Evolutionary conservation across 1,284 basidiomycete genomes (phyloP).

Genomic region (Cryptococcus amylolentus): DNA sequence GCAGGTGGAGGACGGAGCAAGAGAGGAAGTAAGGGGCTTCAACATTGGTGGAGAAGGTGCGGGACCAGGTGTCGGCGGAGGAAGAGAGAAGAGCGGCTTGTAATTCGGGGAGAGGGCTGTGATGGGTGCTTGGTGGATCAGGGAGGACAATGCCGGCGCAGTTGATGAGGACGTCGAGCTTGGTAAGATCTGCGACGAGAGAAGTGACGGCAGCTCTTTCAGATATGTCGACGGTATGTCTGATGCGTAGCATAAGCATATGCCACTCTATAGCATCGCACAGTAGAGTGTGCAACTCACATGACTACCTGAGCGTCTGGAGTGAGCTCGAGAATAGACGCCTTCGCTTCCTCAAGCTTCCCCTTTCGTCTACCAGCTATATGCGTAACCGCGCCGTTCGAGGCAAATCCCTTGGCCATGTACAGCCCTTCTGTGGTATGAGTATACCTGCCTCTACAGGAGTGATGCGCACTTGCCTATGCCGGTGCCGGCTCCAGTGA

Average conservation of each 20-base stretch:
- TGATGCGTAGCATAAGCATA: not conserved
- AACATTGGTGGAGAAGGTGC: slow-evolving; percentile 22
- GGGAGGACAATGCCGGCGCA: slow-evolving; percentile 25
- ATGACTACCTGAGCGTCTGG: slow-evolving; percentile 12
- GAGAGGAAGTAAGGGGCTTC: slow-evolving; percentile 24
- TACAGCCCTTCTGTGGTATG: slow-evolving; percentile 14
- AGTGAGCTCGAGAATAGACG: slow-evolving; percentile 5
- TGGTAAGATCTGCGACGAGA: slow-evolving; percentile 6
- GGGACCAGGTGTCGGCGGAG: slow-evolving; percentile 17
- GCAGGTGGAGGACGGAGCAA: slow-evolving; percentile 19
- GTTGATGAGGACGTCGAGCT: slow-evolving; percentile 26
- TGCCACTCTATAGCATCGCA: not conserved
- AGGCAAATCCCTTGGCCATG: slow-evolving; percentile 28
- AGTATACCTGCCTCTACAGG: too few species aligned
- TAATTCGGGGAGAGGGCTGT: slow-evolving; percentile 18
- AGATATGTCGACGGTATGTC: slow-evolving; percentile 19
- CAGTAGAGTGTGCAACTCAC: slow-evolving; percentile 4
- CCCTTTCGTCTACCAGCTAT: slow-evolving; percentile 18
- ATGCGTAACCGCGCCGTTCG: slow-evolving; percentile 22
- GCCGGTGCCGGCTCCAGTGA: slow-evolving; percentile 27
- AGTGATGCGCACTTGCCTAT: slow-evolving; percentile 11
- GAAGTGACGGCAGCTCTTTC: slow-evolving; percentile 10
- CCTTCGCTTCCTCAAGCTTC: slow-evolving; percentile 22
- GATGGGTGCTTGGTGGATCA: slow-evolving; percentile 18
- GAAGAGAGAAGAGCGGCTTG: slow-evolving; percentile 21